A percentile compares a stretch with the other conserved stretches of the same genome.
Evolutionary conservation across 768 basidiomycete genomes (phyloP).

Genomic region (Tubosaeta sp.): DNA sequence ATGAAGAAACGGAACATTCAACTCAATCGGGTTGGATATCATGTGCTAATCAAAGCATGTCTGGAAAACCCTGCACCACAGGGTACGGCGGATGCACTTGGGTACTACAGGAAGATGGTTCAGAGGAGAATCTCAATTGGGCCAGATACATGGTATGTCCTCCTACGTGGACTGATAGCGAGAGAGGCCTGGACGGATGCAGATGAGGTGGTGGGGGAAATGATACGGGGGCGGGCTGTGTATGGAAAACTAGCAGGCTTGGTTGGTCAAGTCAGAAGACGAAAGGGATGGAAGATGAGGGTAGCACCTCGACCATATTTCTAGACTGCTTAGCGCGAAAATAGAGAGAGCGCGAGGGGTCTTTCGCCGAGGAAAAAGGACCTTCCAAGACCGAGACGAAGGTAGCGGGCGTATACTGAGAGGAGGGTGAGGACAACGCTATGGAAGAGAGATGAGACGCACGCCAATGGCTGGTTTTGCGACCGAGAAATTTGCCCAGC

Average conservation of each 20-base stretch:
- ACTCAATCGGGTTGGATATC: constrained; percentile 65
- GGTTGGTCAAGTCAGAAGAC: constrained; percentile 45
- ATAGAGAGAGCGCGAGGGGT: constrained; percentile 7
- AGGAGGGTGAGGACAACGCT: constrained; percentile 9
- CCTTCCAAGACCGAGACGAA: constrained; percentile 56
- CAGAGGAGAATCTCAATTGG: constrained; percentile 42
- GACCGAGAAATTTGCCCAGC: constrained; percentile 84
- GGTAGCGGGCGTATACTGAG: constrained; percentile 68
- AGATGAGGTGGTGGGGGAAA: constrained; percentile 55
- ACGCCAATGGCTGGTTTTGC: constrained; percentile 87
- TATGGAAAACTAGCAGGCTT: constrained; percentile 44
- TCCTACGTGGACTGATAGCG: constrained; percentile 59
- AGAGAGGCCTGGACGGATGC: constrained; percentile 61
- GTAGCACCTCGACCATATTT: constrained; percentile 28
- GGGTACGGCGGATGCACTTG: constrained; percentile 52
- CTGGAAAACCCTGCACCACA: constrained; percentile 48
- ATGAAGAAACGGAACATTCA: constrained; percentile 56
- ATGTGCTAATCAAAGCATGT: constrained; percentile 69
- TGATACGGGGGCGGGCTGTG: constrained; percentile 48
- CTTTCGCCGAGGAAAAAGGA: constrained; percentile 56
- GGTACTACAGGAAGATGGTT: constrained; percentile 60
- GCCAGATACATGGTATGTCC: constrained; percentile 73
- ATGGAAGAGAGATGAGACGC: constrained; percentile 28
- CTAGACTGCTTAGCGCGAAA: constrained; percentile 21
- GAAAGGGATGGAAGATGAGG: constrained; percentile 30